Evolutionary conservation across 225 moss, liverwort and hornwort genomes (phyloP).

Genomic region (Rhytidiadelphus loreus): DNA sequence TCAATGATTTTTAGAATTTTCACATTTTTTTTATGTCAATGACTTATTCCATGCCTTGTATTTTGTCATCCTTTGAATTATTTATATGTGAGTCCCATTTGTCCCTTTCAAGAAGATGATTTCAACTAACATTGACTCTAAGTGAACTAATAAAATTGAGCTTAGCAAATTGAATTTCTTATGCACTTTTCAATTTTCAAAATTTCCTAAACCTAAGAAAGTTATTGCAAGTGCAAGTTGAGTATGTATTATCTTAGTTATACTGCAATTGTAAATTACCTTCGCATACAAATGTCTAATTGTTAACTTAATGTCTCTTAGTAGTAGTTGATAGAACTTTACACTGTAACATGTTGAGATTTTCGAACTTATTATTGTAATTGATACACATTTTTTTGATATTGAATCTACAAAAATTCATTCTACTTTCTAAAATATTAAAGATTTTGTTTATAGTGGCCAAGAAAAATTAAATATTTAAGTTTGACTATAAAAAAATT

Average conservation of each 20-base stretch:
- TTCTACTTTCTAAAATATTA: background rate
- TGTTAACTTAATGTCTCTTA: background rate
- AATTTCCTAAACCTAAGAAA: too few species aligned
- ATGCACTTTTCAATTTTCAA: background rate
- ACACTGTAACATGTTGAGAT: background rate
- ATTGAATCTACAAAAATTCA: background rate
- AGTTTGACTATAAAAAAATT: background rate
- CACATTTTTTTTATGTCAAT: background rate
- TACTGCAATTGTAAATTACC: background rate
- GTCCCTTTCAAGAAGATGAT: too few species aligned
- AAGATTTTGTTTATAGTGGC: background rate
- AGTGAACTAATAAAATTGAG: too few species aligned
- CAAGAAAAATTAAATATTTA: background rate
- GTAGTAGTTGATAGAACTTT: background rate
- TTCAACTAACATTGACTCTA: too few species aligned
- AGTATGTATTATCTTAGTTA: background rate
- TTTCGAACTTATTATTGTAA: background rate
- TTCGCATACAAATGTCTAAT: too few species aligned
- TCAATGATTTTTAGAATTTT: background rate
- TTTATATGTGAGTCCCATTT: background rate
- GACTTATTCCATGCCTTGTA: background rate
- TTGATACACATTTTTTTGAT: background rate
- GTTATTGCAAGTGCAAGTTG: background rate
- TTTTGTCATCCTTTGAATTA: background rate
- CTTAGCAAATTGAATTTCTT: too few species aligned